Percentiles rank a stretch among this genome's conserved stretches.
Conservation (phyloP, 2,329 filamentous ascomycete species). For the Monosporascus cannonballus region DNA sequence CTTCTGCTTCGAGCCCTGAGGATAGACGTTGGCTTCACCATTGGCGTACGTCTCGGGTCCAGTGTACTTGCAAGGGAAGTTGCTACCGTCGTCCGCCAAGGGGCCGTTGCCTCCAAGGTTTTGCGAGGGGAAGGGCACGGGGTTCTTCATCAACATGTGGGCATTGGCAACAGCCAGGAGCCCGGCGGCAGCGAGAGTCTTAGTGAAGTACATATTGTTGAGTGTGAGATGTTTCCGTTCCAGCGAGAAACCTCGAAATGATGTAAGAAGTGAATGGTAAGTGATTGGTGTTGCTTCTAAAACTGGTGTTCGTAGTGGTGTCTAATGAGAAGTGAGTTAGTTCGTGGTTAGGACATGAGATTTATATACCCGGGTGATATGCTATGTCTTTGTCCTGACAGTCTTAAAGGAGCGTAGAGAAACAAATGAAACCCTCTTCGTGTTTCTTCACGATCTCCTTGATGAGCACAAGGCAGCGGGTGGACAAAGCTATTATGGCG, state of each 20-base stretch:
- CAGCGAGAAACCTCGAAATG: constrained; percentile 29
- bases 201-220: constrained; percentile 45
- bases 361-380: not conserved
- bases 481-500: constrained; percentile 12
- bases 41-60: constrained; percentile 37
- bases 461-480: not conserved
- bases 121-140: constrained; percentile 51
- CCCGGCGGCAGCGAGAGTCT: constrained; percentile 46
- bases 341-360: not conserved
- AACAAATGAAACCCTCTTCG: constrained; percentile 1
- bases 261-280: constrained; percentile 15
- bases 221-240: constrained; percentile 29
- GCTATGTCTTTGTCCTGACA: not conserved
- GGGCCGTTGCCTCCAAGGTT: constrained; percentile 52
- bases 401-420: not conserved
- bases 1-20: constrained; percentile 53
- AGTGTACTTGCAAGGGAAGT: constrained; percentile 80
- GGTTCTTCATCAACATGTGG: constrained; percentile 70
- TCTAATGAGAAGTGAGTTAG: not conserved
- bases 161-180: constrained; percentile 57
- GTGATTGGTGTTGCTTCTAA: constrained; percentile 10
- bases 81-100: constrained; percentile 47
- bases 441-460: not conserved
- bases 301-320: not conserved
- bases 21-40: constrained; percentile 50